Evolutionary conservation across 2,329 filamentous ascomycete genomes (phyloP), one percentile per base, ranked within the genome.

Genomic region (Microdochium paspali): DNA sequence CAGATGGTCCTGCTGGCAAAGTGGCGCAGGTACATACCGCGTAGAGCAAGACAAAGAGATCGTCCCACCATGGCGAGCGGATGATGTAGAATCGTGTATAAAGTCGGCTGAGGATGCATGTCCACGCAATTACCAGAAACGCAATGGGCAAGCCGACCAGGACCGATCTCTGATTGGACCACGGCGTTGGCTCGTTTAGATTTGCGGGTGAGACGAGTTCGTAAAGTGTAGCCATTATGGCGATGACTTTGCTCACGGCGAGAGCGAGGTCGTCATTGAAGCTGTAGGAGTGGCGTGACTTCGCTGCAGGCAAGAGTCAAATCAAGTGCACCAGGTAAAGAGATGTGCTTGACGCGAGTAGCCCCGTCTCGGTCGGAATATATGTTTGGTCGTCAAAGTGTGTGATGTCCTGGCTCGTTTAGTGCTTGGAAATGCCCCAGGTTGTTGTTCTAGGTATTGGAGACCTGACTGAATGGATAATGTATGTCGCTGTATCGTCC

Each of bases 111-210:
- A 47, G 50, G 39, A 62, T 59, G 44, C 56, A 63, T 32, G 61
- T 35, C 58, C 59, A 62, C 3, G 60, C 55, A 5, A 62, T 9
- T 54, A 64, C 61, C 54, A 57, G 30, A 43, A 60, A 59, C 18
- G 52, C 50, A 48, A 65, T 62, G 21, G 57, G 54, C 30, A 62
- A 45, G 3, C 60, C 61, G 31, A 59, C 49, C 18, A 65, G 57
- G 20, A 57, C 60, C 32, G 51, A 51, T 7, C 47, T 51, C 45
- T 46, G 53, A 50, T 65, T 65, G 23, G 59, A 52, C 35, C 54
- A 18, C 6, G 61, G 60, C 49, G 56, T 52, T 10, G 62, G 56
- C 47, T 65, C 62, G 48, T 54, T 44, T 13, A 58, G 51, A 40
- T 58, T 58, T 31, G 35, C 18, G 15, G 18, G 3, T 20, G 15